Percentiles rank a stretch among this genome's conserved stretches.
phyloP scores from a whole-genome alignment of 129 eudicot species.

The Gnaphalium uliginosum region DNA sequence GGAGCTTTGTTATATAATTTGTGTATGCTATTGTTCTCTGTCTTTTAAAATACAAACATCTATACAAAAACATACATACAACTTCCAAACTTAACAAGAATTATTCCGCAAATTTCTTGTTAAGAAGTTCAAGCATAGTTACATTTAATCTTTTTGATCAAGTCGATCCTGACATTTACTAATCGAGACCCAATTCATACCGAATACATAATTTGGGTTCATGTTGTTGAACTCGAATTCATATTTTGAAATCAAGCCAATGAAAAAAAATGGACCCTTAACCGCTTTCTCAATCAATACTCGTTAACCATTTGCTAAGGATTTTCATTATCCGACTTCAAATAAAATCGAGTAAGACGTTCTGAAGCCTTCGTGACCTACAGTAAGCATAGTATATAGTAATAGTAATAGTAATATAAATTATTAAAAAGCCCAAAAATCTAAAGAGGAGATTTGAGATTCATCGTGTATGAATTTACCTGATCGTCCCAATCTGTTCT shows the following conservation, averaged over 20 bases:
- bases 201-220: neutral
- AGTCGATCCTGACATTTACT: too few species aligned
- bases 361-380: slow-evolving; percentile 40
- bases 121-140: too few species aligned
- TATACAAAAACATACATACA: too few species aligned
- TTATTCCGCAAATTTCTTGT: too few species aligned
- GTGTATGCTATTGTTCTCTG: too few species aligned
- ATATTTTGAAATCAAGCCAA: neutral
- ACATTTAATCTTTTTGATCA: too few species aligned
- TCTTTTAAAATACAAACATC: too few species aligned
- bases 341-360: slow-evolving; percentile 41
- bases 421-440: neutral
- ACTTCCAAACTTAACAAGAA: too few species aligned
- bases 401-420: neutral
- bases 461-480: slow-evolving; percentile 30
- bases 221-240: neutral
- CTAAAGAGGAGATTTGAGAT: neutral
- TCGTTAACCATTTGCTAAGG: neutral
- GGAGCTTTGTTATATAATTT: too few species aligned
- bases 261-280: neutral
- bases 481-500: slow-evolving; percentile 68
- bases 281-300: neutral
- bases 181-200: too few species aligned
- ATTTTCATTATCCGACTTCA: slow-evolving; percentile 34
- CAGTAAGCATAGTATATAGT: too few species aligned